Evolutionary conservation across 805 yeast species (phyloP).

Genomic region (Kodamaea nitidulidarum): DNA sequence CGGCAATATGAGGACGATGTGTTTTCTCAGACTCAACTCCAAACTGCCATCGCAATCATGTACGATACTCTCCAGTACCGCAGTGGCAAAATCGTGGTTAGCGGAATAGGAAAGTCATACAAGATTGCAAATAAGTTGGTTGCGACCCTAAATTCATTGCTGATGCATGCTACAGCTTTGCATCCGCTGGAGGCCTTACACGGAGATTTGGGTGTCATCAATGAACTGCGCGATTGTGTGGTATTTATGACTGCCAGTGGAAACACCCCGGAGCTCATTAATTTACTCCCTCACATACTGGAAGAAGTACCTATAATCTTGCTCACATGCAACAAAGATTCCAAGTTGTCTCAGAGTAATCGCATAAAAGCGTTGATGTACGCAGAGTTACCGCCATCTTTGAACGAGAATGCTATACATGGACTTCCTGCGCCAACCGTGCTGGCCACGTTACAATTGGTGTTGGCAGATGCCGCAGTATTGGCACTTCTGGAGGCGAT

Average conservation of each 20-base stretch:
- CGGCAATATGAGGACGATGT: conserved; percentile 43
- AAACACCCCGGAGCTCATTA: conserved; percentile 70
- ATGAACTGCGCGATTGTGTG: conserved; percentile 50
- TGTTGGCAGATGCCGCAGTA: conserved; percentile 74
- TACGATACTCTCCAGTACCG: conserved; percentile 17
- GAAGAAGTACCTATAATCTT: conserved; percentile 50
- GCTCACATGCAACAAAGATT: conserved; percentile 59
- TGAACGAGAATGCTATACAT: conserved; percentile 59
- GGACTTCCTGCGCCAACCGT: conserved; percentile 89
- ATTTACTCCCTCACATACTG: conserved; percentile 55
- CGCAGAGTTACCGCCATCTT: conserved; percentile 56
- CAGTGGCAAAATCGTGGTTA: conserved; percentile 67
- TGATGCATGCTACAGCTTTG: conserved; percentile 59
- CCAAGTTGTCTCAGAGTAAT: conserved; percentile 49
- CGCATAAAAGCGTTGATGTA: conserved; percentile 51
- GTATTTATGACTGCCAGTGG: conserved; percentile 78
- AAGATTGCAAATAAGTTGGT: conserved; percentile 75
- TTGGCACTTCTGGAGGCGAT: conserved; percentile 69
- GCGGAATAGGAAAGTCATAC: conserved; percentile 83
- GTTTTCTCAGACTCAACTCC: conserved; percentile 44
- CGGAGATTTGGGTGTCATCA: conserved; percentile 78
- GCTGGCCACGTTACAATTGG: conserved; percentile 71
- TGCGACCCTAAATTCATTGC: conserved; percentile 79
- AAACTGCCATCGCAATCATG: conserved; percentile 40
- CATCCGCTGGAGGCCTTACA: conserved; percentile 90